phyloP scores from a whole-genome alignment of 148 eudicot genomes.

The Fagopyrum tataricum region DNA sequence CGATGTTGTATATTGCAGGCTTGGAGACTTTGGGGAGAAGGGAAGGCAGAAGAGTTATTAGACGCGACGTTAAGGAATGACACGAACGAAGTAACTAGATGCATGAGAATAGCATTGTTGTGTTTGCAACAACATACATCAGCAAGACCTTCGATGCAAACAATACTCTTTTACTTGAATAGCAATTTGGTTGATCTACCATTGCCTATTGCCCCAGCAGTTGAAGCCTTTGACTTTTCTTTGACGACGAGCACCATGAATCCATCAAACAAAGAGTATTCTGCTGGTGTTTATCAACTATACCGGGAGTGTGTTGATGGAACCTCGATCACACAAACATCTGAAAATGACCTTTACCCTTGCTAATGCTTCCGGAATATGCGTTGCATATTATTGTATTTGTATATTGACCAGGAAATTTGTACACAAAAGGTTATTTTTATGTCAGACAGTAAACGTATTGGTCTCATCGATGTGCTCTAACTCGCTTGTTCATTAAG shows the following conservation, averaged over 20 bases:
- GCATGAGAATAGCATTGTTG: not conserved
- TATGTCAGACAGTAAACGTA: too few relatives aligned
- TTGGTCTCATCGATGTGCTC: too few relatives aligned
- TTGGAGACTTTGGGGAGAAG: slow-evolving; percentile 4
- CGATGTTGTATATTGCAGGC: not conserved
- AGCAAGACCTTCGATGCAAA: not conserved
- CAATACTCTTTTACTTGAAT: slow-evolving; percentile 1
- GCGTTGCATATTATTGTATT: too few relatives aligned
- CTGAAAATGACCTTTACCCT: not conserved
- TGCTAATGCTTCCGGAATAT: not conserved
- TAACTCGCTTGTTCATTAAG: too few relatives aligned
- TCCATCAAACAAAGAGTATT: not conserved
- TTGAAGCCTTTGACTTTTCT: not conserved
- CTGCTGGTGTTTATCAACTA: not conserved
- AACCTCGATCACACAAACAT: not conserved
- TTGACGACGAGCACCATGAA: not conserved
- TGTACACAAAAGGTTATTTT: too few relatives aligned
- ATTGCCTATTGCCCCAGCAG: not conserved
- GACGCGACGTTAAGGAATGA: not conserved
- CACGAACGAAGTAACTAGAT: not conserved
- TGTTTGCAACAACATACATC: not conserved
- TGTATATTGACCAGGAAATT: too few relatives aligned
- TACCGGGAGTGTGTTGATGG: not conserved
- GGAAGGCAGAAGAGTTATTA: not conserved
- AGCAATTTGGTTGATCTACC: not conserved